Evolutionary conservation across 176 grass and related monocot genomes (phyloP).

Genomic region (Oryza rufipogon): DNA sequence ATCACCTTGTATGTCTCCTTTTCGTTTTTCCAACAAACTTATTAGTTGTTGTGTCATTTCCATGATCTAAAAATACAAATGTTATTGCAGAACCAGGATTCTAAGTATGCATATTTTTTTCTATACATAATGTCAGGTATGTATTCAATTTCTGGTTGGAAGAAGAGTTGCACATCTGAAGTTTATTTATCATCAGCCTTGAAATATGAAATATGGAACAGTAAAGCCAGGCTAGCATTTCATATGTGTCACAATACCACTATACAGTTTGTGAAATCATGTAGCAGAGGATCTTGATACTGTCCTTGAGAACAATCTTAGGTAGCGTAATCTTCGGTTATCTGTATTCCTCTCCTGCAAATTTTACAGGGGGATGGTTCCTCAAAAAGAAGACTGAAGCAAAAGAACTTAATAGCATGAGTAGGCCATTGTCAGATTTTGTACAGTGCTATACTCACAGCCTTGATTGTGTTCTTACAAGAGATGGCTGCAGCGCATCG

Average conservation of each 20-base stretch:
- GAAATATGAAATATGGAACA: neutral
- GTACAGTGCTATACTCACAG: conserved; percentile 42
- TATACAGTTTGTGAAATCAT: neutral
- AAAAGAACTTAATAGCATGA: neutral
- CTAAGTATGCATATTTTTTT: neutral
- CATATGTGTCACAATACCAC: conserved; percentile 7
- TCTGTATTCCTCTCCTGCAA: conserved; percentile 53
- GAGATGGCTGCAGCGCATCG: conserved; percentile 61
- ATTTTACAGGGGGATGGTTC: conserved; percentile 24
- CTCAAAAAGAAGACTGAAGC: neutral
- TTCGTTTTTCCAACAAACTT: no score
- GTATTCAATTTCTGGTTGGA: neutral
- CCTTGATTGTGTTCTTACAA: conserved; percentile 66
- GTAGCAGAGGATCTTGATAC: neutral
- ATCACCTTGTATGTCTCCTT: no score
- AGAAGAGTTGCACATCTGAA: conserved; percentile 15
- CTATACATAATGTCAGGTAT: conserved; percentile 10
- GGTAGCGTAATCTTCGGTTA: conserved; percentile 23
- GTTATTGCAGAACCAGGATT: neutral
- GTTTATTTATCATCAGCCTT: conserved; percentile 51
- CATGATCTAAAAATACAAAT: no score
- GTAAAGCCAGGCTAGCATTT: conserved; percentile 4
- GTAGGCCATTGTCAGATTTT: conserved; percentile 36
- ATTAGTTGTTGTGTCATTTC: no score
- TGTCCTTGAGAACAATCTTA: conserved; percentile 43